Conservation (phyloP, 257 asterid species). For the Asclepias syriaca region DNA sequence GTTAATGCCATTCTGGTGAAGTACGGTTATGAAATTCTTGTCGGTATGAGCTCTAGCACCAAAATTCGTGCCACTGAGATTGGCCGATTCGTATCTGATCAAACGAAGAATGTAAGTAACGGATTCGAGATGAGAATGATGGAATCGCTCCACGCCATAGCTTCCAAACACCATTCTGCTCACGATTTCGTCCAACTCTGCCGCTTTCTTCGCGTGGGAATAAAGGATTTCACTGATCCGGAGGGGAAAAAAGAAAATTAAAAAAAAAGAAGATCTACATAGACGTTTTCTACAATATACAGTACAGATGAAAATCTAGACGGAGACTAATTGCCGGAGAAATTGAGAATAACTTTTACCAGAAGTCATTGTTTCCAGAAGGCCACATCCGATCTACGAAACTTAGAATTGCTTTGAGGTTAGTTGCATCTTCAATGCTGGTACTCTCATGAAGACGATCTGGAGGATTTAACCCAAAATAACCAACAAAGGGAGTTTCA, state of each 20-base stretch:
- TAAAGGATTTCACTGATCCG: conserved; percentile 3
- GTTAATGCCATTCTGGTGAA: conserved; percentile 7
- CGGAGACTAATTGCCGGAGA: not conserved
- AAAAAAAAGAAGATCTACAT: too few relatives aligned
- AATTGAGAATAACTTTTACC: conserved; percentile 16
- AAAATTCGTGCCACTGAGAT: not conserved
- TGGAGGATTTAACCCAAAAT: conserved; percentile 37
- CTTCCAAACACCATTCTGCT: conserved; percentile 53
- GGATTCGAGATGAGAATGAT: conserved; percentile 34
- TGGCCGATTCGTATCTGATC: conserved; percentile 35
- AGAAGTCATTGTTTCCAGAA: conserved; percentile 36
- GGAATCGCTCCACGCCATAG: conserved; percentile 46
- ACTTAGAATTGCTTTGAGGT: conserved; percentile 23
- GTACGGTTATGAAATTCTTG: conserved; percentile 4
- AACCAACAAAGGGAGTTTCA: conserved; percentile 12
- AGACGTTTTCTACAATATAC: too few relatives aligned
- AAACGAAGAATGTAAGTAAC: conserved; percentile 34
- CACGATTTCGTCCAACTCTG: conserved; percentile 44
- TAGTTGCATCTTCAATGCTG: conserved; percentile 47
- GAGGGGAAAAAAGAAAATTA: not conserved
- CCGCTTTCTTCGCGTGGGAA: conserved; percentile 31
- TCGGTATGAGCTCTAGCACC: conserved; percentile 1
- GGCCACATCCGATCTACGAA: conserved; percentile 60
- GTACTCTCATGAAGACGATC: conserved; percentile 53
- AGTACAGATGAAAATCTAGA: not conserved